phyloP scores from a whole-genome alignment of 2,329 filamentous ascomycete genomes.

The Scolecobasidium constrictum region DNA sequence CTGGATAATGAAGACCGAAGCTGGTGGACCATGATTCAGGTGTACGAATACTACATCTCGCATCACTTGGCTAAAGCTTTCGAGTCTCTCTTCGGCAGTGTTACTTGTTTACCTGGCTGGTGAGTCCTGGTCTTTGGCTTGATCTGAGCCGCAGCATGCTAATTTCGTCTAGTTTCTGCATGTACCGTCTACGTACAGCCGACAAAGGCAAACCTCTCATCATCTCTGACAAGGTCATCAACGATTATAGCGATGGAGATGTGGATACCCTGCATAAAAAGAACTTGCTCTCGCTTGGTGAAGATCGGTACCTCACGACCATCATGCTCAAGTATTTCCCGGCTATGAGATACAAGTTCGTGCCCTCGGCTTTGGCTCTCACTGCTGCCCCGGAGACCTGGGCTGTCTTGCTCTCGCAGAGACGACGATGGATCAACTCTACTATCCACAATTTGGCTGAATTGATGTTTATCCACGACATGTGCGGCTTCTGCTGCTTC shows the following conservation, averaged over 20 bases:
- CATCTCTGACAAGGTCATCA: conserved; percentile 78
- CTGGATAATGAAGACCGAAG: conserved; percentile 89
- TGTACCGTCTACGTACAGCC: conserved; percentile 91
- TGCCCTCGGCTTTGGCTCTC: conserved; percentile 82
- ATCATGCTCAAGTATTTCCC: conserved; percentile 98
- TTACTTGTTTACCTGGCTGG: conserved; percentile 98
- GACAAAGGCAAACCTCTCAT: conserved; percentile 93
- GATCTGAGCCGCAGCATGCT: conserved; percentile 6
- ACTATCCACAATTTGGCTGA: conserved; percentile 95
- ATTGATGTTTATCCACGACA: conserved; percentile 77
- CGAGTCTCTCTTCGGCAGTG: conserved; percentile 92
- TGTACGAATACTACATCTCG: conserved; percentile 99
- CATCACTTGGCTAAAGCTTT: conserved; percentile 96
- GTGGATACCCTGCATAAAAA: conserved; percentile 93
- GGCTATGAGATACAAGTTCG: conserved; percentile 89
- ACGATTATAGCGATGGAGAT: conserved; percentile 77
- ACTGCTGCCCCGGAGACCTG: conserved; percentile 92
- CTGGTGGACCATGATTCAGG: conserved; percentile 99
- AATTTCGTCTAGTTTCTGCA: conserved; percentile 66
- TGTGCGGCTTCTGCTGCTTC: conserved; percentile 98
- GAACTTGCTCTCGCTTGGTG: conserved; percentile 85
- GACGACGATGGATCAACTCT: conserved; percentile 98
- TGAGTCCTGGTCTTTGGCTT: conserved; percentile 40
- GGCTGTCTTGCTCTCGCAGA: conserved; percentile 90
- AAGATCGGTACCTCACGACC: conserved; percentile 94